Evolutionary conservation across 257 asterid species (phyloP), one percentile per base, ranked within the genome.

Genomic region (Forsythia suspensa): DNA sequence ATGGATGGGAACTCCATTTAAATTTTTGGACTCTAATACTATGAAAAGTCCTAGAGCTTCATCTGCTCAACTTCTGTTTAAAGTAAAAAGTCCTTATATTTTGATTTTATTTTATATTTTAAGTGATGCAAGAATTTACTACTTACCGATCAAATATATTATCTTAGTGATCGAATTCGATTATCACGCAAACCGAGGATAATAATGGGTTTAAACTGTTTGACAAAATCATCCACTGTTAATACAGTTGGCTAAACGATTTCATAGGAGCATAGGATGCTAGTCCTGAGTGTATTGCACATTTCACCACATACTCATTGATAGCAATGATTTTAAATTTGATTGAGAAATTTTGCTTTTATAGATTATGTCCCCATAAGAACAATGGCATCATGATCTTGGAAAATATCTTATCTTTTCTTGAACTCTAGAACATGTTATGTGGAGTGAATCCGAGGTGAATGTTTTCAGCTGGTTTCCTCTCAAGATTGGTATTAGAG

Each of bases 291-390:
- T 61, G 51, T 39, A 66, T 75, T 40, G 5, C 79, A 65, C 11
- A 52, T 59, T 63, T 69, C 55, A 67, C 76, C 72, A 57, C 42
- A 18, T 38, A 57, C 66, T n/a, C 8, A 16, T 16, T 41, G 40
- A 24, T 38, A 36, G 59, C 59, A 79, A 82, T 85, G 68, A 79
- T 79, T 74, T 72, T 72, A 5, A 68, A 29, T 57, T 29, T 68
- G 66, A 79, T 61, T 70, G 48, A 73, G n/a, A 78, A 1, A 41
- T 43, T 43, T 70, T 75, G 52, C 12, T 38, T 43, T 67, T 8
- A 48, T 21, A 66, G 75, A 72, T 75, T 72, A 37, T 86, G 87
- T 78, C 79, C 69, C 84, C 79, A 61, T 76, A 72, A 61, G 78
- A 70, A 24, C 52, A 79, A 79, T 61, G 24, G 68, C 83, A 77